These are phyloP conservation scores for Sergeia podlipaevii DNA, from an alignment of 208 protist species.

Conservation along the genomic window DNA sequence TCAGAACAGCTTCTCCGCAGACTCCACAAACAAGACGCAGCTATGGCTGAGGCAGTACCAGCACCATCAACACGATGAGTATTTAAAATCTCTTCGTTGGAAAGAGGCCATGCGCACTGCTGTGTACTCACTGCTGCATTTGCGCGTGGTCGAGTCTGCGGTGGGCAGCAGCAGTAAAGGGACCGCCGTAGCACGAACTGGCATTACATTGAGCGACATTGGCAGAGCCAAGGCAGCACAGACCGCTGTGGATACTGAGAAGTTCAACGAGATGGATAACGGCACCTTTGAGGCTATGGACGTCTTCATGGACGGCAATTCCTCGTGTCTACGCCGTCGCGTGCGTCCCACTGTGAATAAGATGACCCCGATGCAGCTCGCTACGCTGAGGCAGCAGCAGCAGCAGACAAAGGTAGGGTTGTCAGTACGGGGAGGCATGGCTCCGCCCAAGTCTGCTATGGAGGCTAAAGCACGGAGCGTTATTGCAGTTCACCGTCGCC, in stretches of 20 bases:
- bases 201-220: constrained; percentile 2
- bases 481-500: not conserved
- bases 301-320: constrained; percentile 76
- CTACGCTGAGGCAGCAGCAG: not conserved
- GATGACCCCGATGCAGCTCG: not conserved
- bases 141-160: not conserved
- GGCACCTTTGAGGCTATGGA: constrained; percentile 44
- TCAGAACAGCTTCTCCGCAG: too few species aligned
- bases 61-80: too few species aligned
- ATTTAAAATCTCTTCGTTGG: too few species aligned
- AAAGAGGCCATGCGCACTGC: constrained; percentile 15
- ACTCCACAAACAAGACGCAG: too few species aligned
- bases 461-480: constrained; percentile 1
- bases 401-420: not conserved
- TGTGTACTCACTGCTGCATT: constrained; percentile 41
- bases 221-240: constrained; percentile 7
- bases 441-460: not conserved
- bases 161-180: not conserved
- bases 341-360: constrained; percentile 3
- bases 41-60: too few species aligned
- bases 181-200: too few species aligned
- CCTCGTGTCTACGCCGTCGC: constrained; percentile 44
- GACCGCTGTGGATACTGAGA: constrained; percentile 14
- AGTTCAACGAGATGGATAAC: constrained; percentile 12
- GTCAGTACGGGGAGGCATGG: too few species aligned